A percentile compares a stretch with the other conserved stretches of the same genome.
Evolutionary conservation across 495 filamentous ascomycete genomes (phyloP).

Genomic region (Thozetella sp.): DNA sequence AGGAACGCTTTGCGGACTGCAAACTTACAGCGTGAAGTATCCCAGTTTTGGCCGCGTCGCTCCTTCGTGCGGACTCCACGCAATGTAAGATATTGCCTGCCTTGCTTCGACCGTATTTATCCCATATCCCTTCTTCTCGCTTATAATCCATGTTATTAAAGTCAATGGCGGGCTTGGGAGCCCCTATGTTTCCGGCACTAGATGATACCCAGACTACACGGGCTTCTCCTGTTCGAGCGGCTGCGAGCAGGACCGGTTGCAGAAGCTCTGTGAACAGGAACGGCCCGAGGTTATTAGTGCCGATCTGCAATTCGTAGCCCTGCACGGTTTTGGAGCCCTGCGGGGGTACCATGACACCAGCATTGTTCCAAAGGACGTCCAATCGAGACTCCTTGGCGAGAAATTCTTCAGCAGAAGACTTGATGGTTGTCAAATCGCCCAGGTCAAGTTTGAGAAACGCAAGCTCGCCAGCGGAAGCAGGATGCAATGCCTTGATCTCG

Average conservation of each 20-base stretch:
- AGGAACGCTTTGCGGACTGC: neutral
- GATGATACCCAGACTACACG: conserved; percentile 45
- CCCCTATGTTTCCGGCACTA: conserved; percentile 19
- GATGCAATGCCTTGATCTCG: conserved; percentile 20
- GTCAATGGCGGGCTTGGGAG: conserved; percentile 34
- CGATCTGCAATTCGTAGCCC: conserved; percentile 35
- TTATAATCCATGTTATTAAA: conserved; percentile 32
- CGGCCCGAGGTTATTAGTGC: conserved; percentile 39
- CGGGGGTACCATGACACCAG: conserved; percentile 37
- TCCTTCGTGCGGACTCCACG: conserved; percentile 22
- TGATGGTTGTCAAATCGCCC: conserved; percentile 23
- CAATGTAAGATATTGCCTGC: conserved; percentile 30
- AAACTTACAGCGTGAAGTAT: conserved; percentile 18
- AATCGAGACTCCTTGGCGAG: conserved; percentile 18
- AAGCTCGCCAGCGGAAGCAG: conserved; percentile 23
- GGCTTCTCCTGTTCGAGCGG: conserved; percentile 29
- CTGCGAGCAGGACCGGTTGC: conserved; percentile 29
- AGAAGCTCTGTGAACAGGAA: conserved; percentile 44
- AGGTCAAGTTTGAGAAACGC: conserved; percentile 27
- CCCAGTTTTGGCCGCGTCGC: conserved; percentile 12
- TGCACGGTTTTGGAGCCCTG: conserved; percentile 19
- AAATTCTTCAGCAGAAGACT: conserved; percentile 18
- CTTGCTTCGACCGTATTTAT: conserved; percentile 34
- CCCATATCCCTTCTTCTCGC: conserved; percentile 19
- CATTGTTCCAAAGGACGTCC: conserved; percentile 32